Base-by-base conservation (phyloP, 2,329 filamentous ascomycete species). In the Fusarium coffeatum region DNA sequence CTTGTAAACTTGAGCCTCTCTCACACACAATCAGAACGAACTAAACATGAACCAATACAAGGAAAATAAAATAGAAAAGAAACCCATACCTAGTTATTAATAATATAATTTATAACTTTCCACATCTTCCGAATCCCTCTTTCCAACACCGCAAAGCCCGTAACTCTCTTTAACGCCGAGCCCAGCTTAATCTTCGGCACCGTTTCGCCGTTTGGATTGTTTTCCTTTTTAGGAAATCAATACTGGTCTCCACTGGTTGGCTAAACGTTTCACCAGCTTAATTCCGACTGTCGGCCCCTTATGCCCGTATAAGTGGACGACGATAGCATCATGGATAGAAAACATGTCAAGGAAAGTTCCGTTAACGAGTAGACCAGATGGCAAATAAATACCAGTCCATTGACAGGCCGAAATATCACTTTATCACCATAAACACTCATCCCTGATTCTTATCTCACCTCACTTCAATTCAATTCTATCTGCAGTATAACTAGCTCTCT, bases 201-300 rank as follows among this genome's bases (percentile, higher is more conserved):
- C 48, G 22, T 42, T 54, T 68, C 25, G 23, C 34, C 55, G 41
- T 34, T 59, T 43, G 47, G 32, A 56, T 28, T 30, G 37, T 62
- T 50, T 73, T 43, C 72, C 72, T 23, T 50, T 64, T 72, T 72
- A 50, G 70, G 72, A 54, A 73, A 73, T 32, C 51, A 54, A 27
- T 72, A 51, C 40, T 28, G 13, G 13, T 23, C 13, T 22, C 49
- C 30, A 46, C 34, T 34, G 27, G 28, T 32, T 42, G 46, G 10
- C 25, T 45, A n/a, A n/a, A 30, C 22, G 15, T n/a, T 34, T 41
- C 41, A 28, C 50, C 30, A 27, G 10, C 22, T 59, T 65, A 65
- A 47, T 64, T 65, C 62, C 53, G 51, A 23, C 34, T 22, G 13
- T 41, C 30, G 15, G 13, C 32, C 40, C 50, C 62, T 67, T 69